Base-by-base conservation (phyloP, 2,329 filamentous ascomycete species). In the Sarocladiaceae sp. region DNA sequence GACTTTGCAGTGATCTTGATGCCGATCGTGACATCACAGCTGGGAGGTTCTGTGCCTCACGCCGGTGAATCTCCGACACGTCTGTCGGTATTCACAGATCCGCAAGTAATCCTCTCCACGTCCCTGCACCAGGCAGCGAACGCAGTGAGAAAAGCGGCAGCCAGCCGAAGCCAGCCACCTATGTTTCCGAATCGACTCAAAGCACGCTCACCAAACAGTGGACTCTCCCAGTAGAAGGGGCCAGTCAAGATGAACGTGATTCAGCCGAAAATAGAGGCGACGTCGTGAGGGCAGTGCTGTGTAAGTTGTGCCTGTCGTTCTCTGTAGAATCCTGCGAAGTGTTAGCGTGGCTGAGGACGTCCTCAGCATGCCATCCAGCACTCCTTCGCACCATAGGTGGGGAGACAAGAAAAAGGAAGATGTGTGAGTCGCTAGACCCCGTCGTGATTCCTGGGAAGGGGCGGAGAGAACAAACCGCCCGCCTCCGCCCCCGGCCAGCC, bases 61-160 rank as follows among this genome's bases (percentile, higher is more conserved):
- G n/a, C n/a, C n/a, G n/a, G n/a, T n/a, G n/a, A n/a, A n/a, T 31
- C 29, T 31, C 15, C 29, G 15, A 15, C 8, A 31, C 8, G 15
- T 8, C 15, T 15, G 29, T 15, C 8, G 8, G 29, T 31, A 31
- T 31, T 31, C 29, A 31, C 22, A 42, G 23, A n/a, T 25, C 37
- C 4, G 37, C 10, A 33, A 33, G 36, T 17, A n/a, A 29, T 37
- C 75, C 78, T 78, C 78, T 73, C 77, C 71, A 59, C 76, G 71
- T 60, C 74, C 67, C 64, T 66, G 65, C 76, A 52, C 66, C 54
- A 69, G 71, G 75, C 72, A 67, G 60, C 64, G 67, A 59, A 57
- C 69, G 72, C 69, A 77, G 75, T 76, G 78, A 79, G 77, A 75
- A 78, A 78, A 77, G 66, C 44, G 44, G 44, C 44, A 33, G 28